Conservation (phyloP, 2,329 filamentous ascomycete species). For the Aspergillus aculeatinus region DNA sequence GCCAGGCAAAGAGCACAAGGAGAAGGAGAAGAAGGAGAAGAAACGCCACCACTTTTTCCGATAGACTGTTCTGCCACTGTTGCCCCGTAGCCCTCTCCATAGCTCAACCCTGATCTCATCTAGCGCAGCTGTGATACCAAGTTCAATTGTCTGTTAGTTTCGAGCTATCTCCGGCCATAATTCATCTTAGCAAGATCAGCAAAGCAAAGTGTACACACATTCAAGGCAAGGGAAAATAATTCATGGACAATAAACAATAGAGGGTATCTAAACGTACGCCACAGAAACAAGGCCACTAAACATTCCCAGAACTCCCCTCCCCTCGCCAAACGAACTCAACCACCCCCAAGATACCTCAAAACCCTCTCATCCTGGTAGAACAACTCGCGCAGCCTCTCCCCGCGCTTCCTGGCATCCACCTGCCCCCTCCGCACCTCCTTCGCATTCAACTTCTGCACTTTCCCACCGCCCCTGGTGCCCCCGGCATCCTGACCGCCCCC, state of each 20-base stretch:
- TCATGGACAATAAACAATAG: no score
- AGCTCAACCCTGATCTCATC: conserved; percentile 14
- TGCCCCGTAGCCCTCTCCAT: not conserved
- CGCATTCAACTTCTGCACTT: conserved; percentile 61
- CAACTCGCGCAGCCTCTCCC: conserved; percentile 64
- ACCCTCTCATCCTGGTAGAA: conserved; percentile 76
- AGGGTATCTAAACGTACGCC: no score
- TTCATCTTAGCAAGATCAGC: no score
- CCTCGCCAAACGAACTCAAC: not conserved
- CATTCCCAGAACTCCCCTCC: not conserved
- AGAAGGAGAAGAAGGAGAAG: conserved; percentile 47
- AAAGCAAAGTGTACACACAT: no score
- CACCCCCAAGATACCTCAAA: conserved; percentile 65
- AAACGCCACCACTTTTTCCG: conserved; percentile 60
- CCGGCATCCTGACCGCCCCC: conserved; percentile 34
- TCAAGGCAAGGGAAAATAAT: not conserved
- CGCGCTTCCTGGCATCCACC: conserved; percentile 60
- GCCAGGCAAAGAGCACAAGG: conserved; percentile 7
- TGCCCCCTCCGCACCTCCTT: conserved; percentile 66
- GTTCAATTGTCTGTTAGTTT: conserved; percentile 12
- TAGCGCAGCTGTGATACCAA: conserved; percentile 39
- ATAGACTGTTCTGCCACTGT: conserved; percentile 13
- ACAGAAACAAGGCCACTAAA: no score
- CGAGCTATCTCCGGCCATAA: not conserved
- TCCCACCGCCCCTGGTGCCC: conserved; percentile 12